These are phyloP conservation scores for Lactarius deliciosus DNA, from an alignment of 768 basidiomycete genomes.

Conservation along the genomic window DNA sequence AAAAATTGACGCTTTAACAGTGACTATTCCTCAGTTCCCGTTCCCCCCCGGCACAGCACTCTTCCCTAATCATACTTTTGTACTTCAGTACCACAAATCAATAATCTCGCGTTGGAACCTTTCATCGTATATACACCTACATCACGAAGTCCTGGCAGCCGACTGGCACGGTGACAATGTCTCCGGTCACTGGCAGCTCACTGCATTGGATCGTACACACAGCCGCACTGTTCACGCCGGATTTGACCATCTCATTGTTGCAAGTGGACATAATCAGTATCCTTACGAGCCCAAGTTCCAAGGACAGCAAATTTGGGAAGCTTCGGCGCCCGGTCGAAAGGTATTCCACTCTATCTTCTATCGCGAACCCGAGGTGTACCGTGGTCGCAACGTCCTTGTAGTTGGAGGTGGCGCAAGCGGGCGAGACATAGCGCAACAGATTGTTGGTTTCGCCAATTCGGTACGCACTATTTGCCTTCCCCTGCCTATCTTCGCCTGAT, in stretches of 20 bases:
- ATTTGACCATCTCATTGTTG: constrained; percentile 57
- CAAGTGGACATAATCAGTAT: constrained; percentile 54
- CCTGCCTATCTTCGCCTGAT: constrained; percentile 33
- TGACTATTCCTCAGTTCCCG: constrained; percentile 56
- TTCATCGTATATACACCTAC: constrained; percentile 41
- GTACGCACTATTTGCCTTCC: constrained; percentile 36
- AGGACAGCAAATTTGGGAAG: constrained; percentile 53
- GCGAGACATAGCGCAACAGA: constrained; percentile 47
- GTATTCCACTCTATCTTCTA: constrained; percentile 44
- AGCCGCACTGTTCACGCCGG: constrained; percentile 36
- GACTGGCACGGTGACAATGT: constrained; percentile 43
- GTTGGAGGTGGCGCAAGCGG: constrained; percentile 50
- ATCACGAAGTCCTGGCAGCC: constrained; percentile 45
- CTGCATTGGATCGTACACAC: constrained; percentile 32
- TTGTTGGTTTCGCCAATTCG: constrained; percentile 48
- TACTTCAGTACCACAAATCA: constrained; percentile 48
- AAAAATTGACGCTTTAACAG: constrained; percentile 32
- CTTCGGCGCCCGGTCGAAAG: constrained; percentile 36
- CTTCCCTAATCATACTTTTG: constrained; percentile 47
- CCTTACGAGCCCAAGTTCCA: constrained; percentile 40
- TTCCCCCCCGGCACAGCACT: constrained; percentile 52
- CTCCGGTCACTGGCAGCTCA: constrained; percentile 48
- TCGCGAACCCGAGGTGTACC: constrained; percentile 41
- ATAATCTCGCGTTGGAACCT: constrained; percentile 45
- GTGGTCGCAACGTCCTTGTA: constrained; percentile 47